Conservation (phyloP, 495 filamentous ascomycete species). For the Annulohypoxylon bovei region DNA sequence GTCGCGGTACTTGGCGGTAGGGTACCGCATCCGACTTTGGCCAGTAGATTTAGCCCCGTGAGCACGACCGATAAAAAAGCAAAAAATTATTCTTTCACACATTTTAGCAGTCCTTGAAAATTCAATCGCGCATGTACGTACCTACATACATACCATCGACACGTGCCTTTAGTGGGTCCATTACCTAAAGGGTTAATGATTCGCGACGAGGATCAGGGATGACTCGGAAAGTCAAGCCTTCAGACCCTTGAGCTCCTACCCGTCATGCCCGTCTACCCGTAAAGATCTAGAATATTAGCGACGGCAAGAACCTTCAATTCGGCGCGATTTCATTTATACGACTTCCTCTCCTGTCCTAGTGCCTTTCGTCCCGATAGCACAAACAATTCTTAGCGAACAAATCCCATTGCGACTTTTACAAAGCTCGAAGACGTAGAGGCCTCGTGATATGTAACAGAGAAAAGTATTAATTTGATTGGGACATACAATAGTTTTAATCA, state of each 20-base stretch:
- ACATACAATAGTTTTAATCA: neutral
- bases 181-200: conserved; percentile 4
- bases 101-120: neutral
- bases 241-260: neutral
- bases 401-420: conserved; percentile 14
- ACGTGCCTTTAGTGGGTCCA: conserved; percentile 21
- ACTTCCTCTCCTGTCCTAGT: conserved; percentile 34
- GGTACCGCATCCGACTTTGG: neutral
- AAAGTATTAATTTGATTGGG: neutral
- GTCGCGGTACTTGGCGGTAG: neutral
- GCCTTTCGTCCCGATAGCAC: neutral
- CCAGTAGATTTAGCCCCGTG: neutral
- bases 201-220: conserved; percentile 22
- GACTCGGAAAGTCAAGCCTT: conserved; percentile 8
- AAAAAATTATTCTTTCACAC: neutral
- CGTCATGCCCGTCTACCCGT: neutral
- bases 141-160: no score
- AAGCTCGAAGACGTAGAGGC: neutral
- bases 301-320: conserved; percentile 17
- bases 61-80: neutral
- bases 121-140: neutral
- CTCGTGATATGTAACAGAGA: conserved; percentile 13
- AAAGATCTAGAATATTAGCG: conserved; percentile 19
- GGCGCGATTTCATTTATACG: conserved; percentile 12
- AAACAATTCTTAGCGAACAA: conserved; percentile 19